phyloP scores from a whole-genome alignment of 305 asterid genomes.

The Fraxinus ornus region DNA sequence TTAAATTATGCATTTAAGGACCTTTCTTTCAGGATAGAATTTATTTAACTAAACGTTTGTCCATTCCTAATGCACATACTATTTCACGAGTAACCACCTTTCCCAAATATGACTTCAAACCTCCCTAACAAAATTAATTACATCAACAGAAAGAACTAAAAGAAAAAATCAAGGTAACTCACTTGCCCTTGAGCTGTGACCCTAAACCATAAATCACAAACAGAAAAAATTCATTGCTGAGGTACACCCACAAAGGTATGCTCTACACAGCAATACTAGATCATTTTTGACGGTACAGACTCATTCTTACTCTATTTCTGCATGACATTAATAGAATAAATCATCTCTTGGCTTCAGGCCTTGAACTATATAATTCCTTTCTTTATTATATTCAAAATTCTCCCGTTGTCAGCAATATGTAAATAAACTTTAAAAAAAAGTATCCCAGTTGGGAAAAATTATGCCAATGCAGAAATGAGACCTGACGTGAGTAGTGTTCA shows the following conservation, averaged over 20 bases:
- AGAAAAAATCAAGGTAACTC: background rate
- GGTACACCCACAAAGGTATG: background rate
- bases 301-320: background rate
- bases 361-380: background rate
- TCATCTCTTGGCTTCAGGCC: conserved; percentile 15
- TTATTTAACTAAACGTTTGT: background rate
- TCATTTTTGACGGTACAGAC: conserved; percentile 5
- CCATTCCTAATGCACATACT: background rate
- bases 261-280: background rate
- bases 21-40: background rate
- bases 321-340: conserved; percentile 1
- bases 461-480: conserved; percentile 19
- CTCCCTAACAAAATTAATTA: background rate
- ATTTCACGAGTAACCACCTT: background rate
- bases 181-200: conserved; percentile 5
- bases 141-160: background rate
- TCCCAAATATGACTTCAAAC: background rate
- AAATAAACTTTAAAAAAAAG: background rate
- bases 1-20: background rate
- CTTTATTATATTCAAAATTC: background rate
- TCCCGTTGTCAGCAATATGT: conserved; percentile 2
- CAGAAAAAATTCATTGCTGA: background rate
- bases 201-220: background rate
- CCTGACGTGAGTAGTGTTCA: conserved; percentile 98
- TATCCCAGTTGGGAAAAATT: background rate